These are phyloP conservation scores for Beta macrorhiza DNA, from an alignment of 179 eudicot genomes.

Conservation along the genomic window DNA sequence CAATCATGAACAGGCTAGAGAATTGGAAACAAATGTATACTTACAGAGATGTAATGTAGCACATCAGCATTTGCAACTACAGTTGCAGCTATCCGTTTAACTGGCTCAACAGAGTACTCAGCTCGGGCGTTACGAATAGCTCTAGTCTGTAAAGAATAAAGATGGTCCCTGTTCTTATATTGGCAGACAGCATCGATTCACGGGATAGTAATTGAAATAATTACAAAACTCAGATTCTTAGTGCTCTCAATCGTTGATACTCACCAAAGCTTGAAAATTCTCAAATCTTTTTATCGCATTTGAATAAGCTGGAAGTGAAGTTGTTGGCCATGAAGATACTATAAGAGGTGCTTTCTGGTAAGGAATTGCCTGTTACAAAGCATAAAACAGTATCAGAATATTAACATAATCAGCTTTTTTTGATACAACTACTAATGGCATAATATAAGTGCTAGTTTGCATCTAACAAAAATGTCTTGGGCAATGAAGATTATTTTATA, in stretches of 20 bases:
- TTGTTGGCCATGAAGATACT: slow-evolving; percentile 77
- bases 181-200: not conserved
- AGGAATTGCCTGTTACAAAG: slow-evolving; percentile 67
- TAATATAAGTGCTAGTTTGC: not conserved
- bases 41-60: slow-evolving; percentile 77
- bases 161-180: not conserved
- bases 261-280: slow-evolving; percentile 88
- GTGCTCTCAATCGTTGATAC: slow-evolving; percentile 18
- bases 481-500: not conserved
- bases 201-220: not conserved
- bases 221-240: not conserved
- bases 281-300: slow-evolving; percentile 74
- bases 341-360: slow-evolving; percentile 72
- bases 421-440: not conserved
- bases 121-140: slow-evolving; percentile 95
- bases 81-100: slow-evolving; percentile 82
- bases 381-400: not conserved
- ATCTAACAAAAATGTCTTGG: not conserved
- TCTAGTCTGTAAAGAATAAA: slow-evolving; percentile 54
- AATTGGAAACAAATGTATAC: slow-evolving; percentile 28
- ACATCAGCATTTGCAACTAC: slow-evolving; percentile 88
- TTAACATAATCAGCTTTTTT: not conserved
- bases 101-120: slow-evolving; percentile 95
- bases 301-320: slow-evolving; percentile 69
- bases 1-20: slow-evolving; percentile 3